Percentiles rank a stretch among this genome's conserved stretches.
These are phyloP conservation scores for Meyerozyma guilliermondii DNA, from an alignment of 1,139 yeast species.

Conservation along the genomic window DNA sequence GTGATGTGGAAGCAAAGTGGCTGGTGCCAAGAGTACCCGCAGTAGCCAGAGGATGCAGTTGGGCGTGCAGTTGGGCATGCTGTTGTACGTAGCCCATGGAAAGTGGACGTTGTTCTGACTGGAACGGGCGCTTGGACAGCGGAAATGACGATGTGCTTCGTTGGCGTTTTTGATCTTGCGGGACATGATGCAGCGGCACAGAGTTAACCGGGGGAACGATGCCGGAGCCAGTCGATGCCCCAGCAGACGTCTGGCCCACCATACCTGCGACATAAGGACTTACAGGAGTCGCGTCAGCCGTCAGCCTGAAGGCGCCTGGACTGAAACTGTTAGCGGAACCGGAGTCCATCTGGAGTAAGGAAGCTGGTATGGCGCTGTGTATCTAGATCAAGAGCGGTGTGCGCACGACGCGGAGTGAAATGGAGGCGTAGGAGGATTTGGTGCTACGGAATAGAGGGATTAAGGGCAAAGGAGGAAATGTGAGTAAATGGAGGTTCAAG, in stretches of 20 bases:
- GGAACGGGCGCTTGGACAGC: constrained; percentile 3
- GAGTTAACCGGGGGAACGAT: constrained; percentile 2
- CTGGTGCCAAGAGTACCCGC: background rate
- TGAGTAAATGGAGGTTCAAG: no score
- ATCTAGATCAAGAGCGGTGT: background rate
- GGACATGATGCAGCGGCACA: background rate
- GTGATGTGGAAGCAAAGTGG: background rate
- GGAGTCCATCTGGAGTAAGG: constrained; percentile 1
- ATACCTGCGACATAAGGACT: constrained; percentile 2
- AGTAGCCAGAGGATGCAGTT: background rate
- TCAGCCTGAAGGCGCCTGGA: background rate
- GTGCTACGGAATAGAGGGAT: no score
- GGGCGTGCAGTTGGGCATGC: background rate
- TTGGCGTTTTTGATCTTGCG: constrained; percentile 1
- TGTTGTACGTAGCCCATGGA: background rate
- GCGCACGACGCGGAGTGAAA: background rate
- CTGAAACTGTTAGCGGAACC: constrained; percentile 2
- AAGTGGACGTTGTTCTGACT: background rate
- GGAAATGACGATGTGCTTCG: constrained; percentile 1
- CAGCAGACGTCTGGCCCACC: background rate
- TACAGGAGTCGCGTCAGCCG: constrained; percentile 4
- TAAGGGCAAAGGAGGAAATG: no score
- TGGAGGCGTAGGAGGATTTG: background rate
- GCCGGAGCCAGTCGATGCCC: background rate
- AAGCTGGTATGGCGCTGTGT: background rate